Evolutionary conservation across 768 basidiomycete species (phyloP), one percentile per base, ranked within the genome.

Genomic region (Rhizopogon roseolus): DNA sequence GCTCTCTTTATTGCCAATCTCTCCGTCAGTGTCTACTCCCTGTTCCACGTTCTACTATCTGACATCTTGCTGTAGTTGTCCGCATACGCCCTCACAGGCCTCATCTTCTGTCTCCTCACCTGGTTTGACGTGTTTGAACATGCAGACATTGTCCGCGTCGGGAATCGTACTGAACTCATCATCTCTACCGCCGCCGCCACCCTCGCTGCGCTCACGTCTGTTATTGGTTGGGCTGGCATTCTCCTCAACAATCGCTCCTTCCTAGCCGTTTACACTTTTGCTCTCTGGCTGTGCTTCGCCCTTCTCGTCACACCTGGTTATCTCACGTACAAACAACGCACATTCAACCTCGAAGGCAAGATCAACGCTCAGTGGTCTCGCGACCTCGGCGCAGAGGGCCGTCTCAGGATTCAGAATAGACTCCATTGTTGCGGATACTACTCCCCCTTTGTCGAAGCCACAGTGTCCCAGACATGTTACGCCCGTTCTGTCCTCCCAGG

Each of bases 201-300:
- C 10, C 56, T 83, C 7, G 84, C 80, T 50, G 64, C 87, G 34
- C 65, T 88, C 60, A 88, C 87, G 32, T 80, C 87, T 17, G 61
- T 88, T 52, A 70, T 91, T 63, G 90, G 90, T 46, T 90, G 84
- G 80, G 77, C 88, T 22, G 90, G 90, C 29, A 82, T 91, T 64
- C 72, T 93, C 27, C 81, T 91, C 63, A 93, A 93, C 76, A 89
- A 90, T 66, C 88, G 90, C 55, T 72, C 81, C 39, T 91, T 93
- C 78, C 80, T 91, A 57, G 88, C 88, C 38, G 67, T 85, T 49
- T 91, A 90, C 72, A 78, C 76, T 19, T 68, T 90, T 68, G 66
- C 86, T 39, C 79, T 87, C 43, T 93, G 90, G 90, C 71, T 86
- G 62, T 81, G 79, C 53, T 85, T 91, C 66, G 82, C 74, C 13